Percentiles rank a stretch among this genome's conserved stretches.
These are phyloP conservation scores for Radiomyces spectabilis DNA, from an alignment of 192 early-diverging fungal species.

Conservation along the genomic window DNA sequence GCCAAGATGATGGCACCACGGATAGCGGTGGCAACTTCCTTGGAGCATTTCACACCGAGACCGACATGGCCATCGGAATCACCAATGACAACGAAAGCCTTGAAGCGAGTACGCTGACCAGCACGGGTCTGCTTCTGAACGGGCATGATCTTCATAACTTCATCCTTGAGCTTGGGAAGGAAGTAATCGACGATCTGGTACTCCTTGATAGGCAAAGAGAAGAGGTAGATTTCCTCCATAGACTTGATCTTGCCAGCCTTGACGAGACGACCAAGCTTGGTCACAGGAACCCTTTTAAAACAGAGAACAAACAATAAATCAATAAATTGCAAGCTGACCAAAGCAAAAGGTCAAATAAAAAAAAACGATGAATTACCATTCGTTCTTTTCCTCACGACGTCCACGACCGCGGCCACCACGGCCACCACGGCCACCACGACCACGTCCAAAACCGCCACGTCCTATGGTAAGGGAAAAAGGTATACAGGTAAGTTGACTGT, in stretches of 20 bases:
- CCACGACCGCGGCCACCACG: slow-evolving; percentile 26
- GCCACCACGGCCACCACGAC: slow-evolving; percentile 44
- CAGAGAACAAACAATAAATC: not conserved
- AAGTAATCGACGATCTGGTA: slow-evolving; percentile 97
- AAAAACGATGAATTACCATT: not conserved
- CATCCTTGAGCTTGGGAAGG: slow-evolving; percentile 93
- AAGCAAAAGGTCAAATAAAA: not conserved
- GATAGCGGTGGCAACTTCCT: slow-evolving; percentile 98
- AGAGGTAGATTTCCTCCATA: slow-evolving; percentile 96
- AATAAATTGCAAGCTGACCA: not conserved
- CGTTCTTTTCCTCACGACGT: slow-evolving; percentile 28
- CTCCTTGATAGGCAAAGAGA: slow-evolving; percentile 99
- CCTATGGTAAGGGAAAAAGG: slow-evolving; percentile 6
- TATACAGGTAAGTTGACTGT: not conserved
- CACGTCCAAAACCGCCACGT: slow-evolving; percentile 37
- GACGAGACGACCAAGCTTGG: slow-evolving; percentile 98
- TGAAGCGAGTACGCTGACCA: slow-evolving; percentile 99
- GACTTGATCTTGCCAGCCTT: slow-evolving; percentile 96
- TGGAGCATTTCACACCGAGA: slow-evolving; percentile 99
- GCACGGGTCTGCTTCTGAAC: slow-evolving; percentile 99
- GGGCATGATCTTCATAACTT: slow-evolving; percentile 99
- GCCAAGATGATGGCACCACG: slow-evolving; percentile 98
- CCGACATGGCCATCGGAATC: slow-evolving; percentile 97
- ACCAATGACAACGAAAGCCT: slow-evolving; percentile 99
- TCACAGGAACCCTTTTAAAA: slow-evolving; percentile 73